Base-by-base conservation (phyloP, 768 basidiomycete genomes). In the Paxillus ammoniavirescens region DNA sequence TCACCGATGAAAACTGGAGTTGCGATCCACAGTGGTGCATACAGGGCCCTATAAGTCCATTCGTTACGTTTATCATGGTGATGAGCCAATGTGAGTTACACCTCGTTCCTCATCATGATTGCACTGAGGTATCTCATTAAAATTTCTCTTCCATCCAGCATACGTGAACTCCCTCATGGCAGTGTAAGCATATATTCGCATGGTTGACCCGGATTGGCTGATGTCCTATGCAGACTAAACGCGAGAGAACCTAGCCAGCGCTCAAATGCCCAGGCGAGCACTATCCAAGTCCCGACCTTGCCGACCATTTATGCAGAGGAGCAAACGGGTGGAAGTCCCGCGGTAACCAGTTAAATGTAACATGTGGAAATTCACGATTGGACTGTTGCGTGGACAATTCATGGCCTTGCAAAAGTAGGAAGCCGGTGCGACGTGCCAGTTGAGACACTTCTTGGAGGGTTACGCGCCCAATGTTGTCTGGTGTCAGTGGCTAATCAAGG, bases 141-240 rank as follows among this genome's bases (percentile, higher is more conserved):
- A 9, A 31, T 42, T 38, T 18, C 5, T 15, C 17, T 9, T 50
- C 10, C n/a, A 17, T 13, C 6, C n/a, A 38, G 43, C 23, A 33
- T 52, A 45, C 38, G 50, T 52, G 18, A 52, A 37, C 13, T 52
- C 43, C 6, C 35, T 52, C 33, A 42, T 42, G n/a, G 41, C 35
- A 18, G 42, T 36, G 50, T 43, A 35, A 35, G 35, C 35, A 15
- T 28, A 31, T 37, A 17, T 43, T 8, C 38, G 49, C n/a, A 26
- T 28, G 7, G 5, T 18, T 35, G 13, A 8, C 9, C 15, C 18
- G 4, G 28, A 7, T 15, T 17, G 9, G 14, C 14, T 40, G 18
- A 37, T 42, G 8, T 1, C 21, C 13, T 30, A 15, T 13, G 18
- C 18, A 51, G 42, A 36, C 35, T 46, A 30, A 52, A 40, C 18